These are phyloP conservation scores for Kalanchoe fedtschenkoi DNA, from an alignment of 164 flowering plant species.

Conservation along the genomic window DNA sequence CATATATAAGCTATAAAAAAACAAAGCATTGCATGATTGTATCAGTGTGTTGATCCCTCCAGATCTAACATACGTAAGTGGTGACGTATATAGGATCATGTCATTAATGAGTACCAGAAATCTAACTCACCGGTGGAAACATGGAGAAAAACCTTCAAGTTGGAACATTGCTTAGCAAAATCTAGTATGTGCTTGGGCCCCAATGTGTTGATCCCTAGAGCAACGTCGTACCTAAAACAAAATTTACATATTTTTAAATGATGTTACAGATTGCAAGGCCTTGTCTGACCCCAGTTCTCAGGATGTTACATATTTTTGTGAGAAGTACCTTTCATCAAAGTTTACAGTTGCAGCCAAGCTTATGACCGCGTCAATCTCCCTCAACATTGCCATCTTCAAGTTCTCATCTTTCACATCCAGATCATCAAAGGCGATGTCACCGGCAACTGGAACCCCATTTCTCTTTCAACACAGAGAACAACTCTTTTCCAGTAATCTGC, in stretches of 20 bases:
- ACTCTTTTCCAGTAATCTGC: slow-evolving; percentile 26
- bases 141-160: slow-evolving; percentile 28
- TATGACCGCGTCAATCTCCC: slow-evolving; percentile 26
- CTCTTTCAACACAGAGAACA: slow-evolving; percentile 32
- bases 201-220: slow-evolving; percentile 32
- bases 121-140: slow-evolving; percentile 37
- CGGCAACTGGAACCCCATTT: slow-evolving; percentile 31
- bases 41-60: too few species aligned
- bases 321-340: slow-evolving; percentile 33
- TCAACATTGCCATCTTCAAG: slow-evolving; percentile 23
- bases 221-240: slow-evolving; percentile 41
- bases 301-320: too few species aligned
- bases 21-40: too few species aligned
- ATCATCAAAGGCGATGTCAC: slow-evolving; percentile 35
- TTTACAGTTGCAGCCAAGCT: slow-evolving; percentile 48
- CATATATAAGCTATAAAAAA: slow-evolving; percentile 10
- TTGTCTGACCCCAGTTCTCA: too few species aligned
- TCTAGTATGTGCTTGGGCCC: slow-evolving; percentile 30
- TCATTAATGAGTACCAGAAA: too few species aligned
- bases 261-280: not conserved
- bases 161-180: slow-evolving; percentile 41
- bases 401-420: slow-evolving; percentile 30
- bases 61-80: too few species aligned
- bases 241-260: too few species aligned
- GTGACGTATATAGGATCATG: too few species aligned